These are phyloP conservation scores for Solanum neorickii DNA, from an alignment of 257 asterid genomes.

Conservation along the genomic window DNA sequence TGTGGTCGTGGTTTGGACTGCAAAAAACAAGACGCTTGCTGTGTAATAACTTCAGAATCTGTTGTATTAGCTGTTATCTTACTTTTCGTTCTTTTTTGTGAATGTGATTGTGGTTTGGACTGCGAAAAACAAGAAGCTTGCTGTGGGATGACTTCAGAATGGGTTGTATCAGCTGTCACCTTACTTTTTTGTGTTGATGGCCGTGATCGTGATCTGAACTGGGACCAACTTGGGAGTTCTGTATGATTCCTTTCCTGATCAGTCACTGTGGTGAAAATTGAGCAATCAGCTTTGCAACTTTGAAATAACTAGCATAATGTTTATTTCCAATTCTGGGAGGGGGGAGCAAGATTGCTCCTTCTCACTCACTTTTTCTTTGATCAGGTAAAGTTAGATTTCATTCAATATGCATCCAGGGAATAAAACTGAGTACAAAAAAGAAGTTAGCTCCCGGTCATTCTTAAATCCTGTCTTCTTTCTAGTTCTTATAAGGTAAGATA, in stretches of 20 bases:
- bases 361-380: neutral
- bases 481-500: neutral
- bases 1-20: neutral
- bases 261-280: neutral
- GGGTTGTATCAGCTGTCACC: neutral
- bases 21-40: neutral
- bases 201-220: neutral
- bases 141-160: neutral
- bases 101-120: neutral
- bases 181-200: neutral
- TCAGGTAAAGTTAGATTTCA: neutral
- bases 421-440: neutral
- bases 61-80: neutral
- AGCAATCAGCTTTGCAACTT: neutral
- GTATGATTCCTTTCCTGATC: neutral
- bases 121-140: neutral
- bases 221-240: neutral
- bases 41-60: conserved; percentile 7
- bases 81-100: neutral
- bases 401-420: neutral
- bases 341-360: neutral
- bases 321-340: neutral
- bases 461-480: neutral
- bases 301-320: neutral
- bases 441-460: neutral